Conservation (phyloP, 2,329 filamentous ascomycete genomes). For the Epichloe baconii region DNA sequence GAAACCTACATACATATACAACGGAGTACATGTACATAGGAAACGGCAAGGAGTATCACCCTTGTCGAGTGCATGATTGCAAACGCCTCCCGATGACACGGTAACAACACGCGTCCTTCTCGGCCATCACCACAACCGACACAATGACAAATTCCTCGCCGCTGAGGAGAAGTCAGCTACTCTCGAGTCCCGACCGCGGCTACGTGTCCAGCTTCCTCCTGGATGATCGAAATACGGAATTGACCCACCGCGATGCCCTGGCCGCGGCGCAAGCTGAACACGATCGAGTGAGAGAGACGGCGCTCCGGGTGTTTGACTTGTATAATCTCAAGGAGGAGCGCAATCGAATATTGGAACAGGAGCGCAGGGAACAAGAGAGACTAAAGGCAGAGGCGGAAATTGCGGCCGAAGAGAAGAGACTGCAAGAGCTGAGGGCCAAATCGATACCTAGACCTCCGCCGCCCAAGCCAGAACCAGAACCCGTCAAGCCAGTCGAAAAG, state of each 20-base stretch:
- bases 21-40: background rate
- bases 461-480: slow-evolving; percentile 19
- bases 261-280: slow-evolving; percentile 53
- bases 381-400: slow-evolving; percentile 30
- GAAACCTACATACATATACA: too few species aligned
- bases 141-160: slow-evolving; percentile 33
- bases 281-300: slow-evolving; percentile 44
- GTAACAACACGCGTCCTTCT: background rate
- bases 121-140: background rate
- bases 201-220: slow-evolving; percentile 49
- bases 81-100: background rate
- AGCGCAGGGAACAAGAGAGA: slow-evolving; percentile 33
- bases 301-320: slow-evolving; percentile 34
- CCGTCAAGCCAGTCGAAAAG: slow-evolving; percentile 3
- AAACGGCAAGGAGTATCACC: background rate
- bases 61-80: too few species aligned
- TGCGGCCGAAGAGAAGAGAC: slow-evolving; percentile 32
- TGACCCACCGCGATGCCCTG: slow-evolving; percentile 52
- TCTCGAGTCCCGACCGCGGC: slow-evolving; percentile 28
- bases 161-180: slow-evolving; percentile 23
- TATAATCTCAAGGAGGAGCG: slow-evolving; percentile 34
- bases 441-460: slow-evolving; percentile 31
- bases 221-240: slow-evolving; percentile 48
- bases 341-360: slow-evolving; percentile 28
- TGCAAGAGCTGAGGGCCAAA: slow-evolving; percentile 33